phyloP scores from a whole-genome alignment of 108 stramenopile species.

The Skeletonema menzelii region DNA sequence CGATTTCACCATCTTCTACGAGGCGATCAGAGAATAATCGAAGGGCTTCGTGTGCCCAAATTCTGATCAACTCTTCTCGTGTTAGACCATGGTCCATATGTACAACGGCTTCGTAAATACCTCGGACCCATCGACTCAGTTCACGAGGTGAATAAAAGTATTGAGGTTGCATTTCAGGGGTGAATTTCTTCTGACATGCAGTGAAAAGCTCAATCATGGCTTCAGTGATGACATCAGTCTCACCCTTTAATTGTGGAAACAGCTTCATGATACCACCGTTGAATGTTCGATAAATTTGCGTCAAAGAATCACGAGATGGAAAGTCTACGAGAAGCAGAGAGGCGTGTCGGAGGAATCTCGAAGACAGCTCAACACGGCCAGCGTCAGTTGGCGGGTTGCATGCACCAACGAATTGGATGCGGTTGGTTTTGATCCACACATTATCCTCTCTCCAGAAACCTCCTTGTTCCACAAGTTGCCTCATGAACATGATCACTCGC shows the following conservation, averaged over 20 bases:
- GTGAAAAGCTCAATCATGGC: conserved; percentile 98
- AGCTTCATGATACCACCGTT: conserved; percentile 95
- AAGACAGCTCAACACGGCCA: conserved; percentile 90
- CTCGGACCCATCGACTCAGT: conserved; percentile 96
- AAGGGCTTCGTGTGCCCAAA: conserved; percentile 98
- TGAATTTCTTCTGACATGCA: conserved; percentile 89
- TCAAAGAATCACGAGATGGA: conserved; percentile 87
- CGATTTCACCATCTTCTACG: conserved; percentile 83
- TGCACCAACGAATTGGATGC: conserved; percentile 96
- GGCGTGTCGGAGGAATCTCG: conserved; percentile 95
- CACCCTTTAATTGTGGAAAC: conserved; percentile 91
- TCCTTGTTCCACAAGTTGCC: conserved; percentile 96
- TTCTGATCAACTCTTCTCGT: conserved; percentile 89
- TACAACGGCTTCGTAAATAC: conserved; percentile 93
- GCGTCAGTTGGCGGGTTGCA: conserved; percentile 99
- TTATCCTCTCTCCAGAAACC: conserved; percentile 97
- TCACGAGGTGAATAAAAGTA: conserved; percentile 99
- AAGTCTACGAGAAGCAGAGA: conserved; percentile 97
- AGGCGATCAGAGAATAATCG: conserved; percentile 96
- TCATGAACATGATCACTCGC: conserved; percentile 95
- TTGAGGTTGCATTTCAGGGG: conserved; percentile 88
- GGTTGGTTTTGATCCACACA: conserved; percentile 90
- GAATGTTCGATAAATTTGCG: conserved; percentile 96
- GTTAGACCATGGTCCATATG: conserved; percentile 77
- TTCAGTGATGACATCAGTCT: conserved; percentile 89